Percentiles rank a stretch among this genome's conserved stretches.
Conservation (phyloP, 352 stramenopile genomes). For the Phytophthora sansomeana region DNA sequence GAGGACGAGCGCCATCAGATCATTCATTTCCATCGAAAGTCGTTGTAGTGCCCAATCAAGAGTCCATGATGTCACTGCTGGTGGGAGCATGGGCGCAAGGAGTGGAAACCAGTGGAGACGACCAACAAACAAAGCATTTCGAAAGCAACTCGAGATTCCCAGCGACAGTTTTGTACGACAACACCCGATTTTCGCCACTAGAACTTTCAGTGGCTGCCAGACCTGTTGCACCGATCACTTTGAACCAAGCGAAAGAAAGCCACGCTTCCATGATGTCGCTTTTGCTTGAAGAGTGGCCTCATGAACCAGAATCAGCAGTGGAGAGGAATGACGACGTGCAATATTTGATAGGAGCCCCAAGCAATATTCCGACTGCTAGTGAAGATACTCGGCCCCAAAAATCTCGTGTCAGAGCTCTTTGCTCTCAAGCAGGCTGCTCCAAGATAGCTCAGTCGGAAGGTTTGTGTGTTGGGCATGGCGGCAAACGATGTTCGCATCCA, state of each 20-base stretch:
- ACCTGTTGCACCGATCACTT: background rate
- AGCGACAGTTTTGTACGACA: background rate
- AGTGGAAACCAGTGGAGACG: background rate
- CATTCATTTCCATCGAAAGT: background rate
- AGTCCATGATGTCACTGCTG: constrained; percentile 34
- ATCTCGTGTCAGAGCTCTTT: constrained; percentile 16
- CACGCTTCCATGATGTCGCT: constrained; percentile 31
- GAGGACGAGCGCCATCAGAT: background rate
- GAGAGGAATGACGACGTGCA: background rate
- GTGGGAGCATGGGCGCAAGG: constrained; percentile 19
- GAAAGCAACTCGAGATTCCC: background rate
- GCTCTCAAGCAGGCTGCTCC: constrained; percentile 2
- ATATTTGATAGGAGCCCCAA: background rate
- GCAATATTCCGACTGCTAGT: background rate
- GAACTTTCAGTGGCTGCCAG: background rate
- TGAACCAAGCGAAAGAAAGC: background rate
- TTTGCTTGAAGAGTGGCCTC: constrained; percentile 20
- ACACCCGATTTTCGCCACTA: background rate
- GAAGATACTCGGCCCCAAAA: background rate
- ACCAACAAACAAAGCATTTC: background rate
- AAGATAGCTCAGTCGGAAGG: constrained; percentile 35
- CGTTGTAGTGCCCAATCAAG: background rate
- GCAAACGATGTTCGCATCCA: constrained; percentile 22
- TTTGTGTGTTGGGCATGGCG: constrained; percentile 24
- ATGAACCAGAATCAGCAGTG: background rate